Evolutionary conservation across 805 yeast species (phyloP).

Genomic region (Scheffersomyces ergatensis): DNA sequence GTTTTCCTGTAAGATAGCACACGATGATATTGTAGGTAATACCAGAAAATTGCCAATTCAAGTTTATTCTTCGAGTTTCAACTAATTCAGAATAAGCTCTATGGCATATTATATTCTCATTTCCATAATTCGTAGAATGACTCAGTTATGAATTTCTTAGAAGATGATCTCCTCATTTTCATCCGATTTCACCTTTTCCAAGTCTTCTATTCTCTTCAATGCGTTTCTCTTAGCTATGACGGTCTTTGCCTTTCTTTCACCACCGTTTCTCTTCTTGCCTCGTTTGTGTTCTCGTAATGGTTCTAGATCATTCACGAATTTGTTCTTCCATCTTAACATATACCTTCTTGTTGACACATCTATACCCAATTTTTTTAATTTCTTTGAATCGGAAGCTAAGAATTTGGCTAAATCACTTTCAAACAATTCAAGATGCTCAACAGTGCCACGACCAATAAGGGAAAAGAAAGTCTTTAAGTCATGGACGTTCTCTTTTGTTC

Average conservation of each 20-base stretch:
- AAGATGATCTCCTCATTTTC: slow-evolving; percentile 42
- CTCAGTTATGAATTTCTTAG: too few species aligned
- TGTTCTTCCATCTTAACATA: slow-evolving; percentile 70
- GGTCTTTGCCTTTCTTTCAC: slow-evolving; percentile 72
- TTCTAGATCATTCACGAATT: slow-evolving; percentile 54
- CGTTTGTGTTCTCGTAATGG: slow-evolving; percentile 53
- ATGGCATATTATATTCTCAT: too few species aligned
- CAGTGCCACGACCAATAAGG: slow-evolving; percentile 74
- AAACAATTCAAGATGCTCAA: slow-evolving; percentile 65
- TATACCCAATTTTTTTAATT: slow-evolving; percentile 74
- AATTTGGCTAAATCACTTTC: slow-evolving; percentile 60
- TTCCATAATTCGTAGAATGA: too few species aligned
- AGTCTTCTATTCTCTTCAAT: slow-evolving; percentile 53
- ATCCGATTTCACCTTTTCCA: slow-evolving; percentile 35
- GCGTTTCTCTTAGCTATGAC: slow-evolving; percentile 58
- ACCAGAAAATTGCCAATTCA: too few species aligned
- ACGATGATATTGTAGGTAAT: too few species aligned
- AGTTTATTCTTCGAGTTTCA: too few species aligned
- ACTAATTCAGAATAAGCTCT: too few species aligned
- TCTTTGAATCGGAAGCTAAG: slow-evolving; percentile 50
- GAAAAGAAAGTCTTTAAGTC: slow-evolving; percentile 71
- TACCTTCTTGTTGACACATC: slow-evolving; percentile 71
- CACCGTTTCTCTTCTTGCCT: slow-evolving; percentile 80
- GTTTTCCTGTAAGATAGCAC: too few species aligned
- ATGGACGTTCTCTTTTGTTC: slow-evolving; percentile 43